phyloP scores from a whole-genome alignment of 2,329 filamentous ascomycete genomes.

The Apiospora arundinis region DNA sequence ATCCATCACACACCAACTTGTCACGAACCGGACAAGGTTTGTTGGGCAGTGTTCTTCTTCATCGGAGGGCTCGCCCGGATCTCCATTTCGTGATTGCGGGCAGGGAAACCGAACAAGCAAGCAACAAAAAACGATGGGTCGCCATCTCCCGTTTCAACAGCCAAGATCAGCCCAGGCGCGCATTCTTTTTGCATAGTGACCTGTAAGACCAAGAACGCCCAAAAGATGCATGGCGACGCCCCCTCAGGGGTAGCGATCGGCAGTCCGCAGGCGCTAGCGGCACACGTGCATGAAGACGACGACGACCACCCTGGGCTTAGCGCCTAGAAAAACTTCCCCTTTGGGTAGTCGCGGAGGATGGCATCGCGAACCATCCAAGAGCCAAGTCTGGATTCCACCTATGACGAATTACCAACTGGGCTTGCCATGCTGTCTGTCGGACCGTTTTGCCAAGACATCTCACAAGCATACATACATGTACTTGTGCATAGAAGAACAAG shows the following conservation, averaged over 20 bases:
- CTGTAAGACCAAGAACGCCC: not conserved
- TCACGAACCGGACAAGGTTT: not conserved
- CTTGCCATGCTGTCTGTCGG: not conserved
- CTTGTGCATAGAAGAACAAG: not conserved
- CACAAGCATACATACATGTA: not conserved
- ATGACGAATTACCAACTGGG: not conserved
- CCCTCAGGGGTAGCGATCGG: slow-evolving; percentile 13
- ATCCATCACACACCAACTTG: not conserved
- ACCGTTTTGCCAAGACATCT: slow-evolving; percentile 11
- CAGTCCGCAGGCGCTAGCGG: slow-evolving; percentile 10
- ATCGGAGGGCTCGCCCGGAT: not conserved
- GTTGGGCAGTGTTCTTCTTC: not conserved
- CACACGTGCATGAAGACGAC: not conserved
- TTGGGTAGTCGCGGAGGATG: slow-evolving; percentile 4
- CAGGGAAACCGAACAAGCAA: not conserved
- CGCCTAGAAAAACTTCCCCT: not conserved
- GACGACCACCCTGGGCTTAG: not conserved
- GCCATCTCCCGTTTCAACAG: not conserved
- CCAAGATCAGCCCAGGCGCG: not conserved
- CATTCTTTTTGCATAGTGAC: not conserved
- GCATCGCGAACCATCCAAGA: not conserved
- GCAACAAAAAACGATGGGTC: not conserved
- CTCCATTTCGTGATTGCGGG: not conserved
- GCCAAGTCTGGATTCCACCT: not conserved
- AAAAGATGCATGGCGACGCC: not conserved